Evolutionary conservation across 768 basidiomycete genomes (phyloP).

Genomic region (Boletus rex-veris): DNA sequence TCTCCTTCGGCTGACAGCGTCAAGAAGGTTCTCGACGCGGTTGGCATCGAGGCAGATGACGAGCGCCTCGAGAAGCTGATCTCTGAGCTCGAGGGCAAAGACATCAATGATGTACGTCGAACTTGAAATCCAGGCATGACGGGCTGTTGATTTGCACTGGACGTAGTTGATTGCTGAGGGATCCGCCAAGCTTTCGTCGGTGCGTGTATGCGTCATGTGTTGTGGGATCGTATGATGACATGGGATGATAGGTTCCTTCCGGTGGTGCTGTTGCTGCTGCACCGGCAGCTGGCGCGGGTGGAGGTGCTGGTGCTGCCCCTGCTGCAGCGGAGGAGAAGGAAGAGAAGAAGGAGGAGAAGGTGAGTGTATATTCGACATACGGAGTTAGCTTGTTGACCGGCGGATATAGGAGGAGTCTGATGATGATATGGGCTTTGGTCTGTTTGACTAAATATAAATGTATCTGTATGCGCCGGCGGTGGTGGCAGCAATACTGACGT

Average conservation of each 20-base stretch:
- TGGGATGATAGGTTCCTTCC: conserved; percentile 70
- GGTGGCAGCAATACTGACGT: not conserved
- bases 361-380: conserved; percentile 28
- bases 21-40: conserved; percentile 79
- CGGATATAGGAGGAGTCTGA: conserved; percentile 78
- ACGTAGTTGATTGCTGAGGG: conserved; percentile 87
- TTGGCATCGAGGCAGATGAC: conserved; percentile 86
- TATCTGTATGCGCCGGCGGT: conserved; percentile 20
- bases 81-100: conserved; percentile 88
- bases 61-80: conserved; percentile 78
- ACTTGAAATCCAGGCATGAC: not conserved
- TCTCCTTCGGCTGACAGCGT: conserved; percentile 83
- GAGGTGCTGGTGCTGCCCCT: conserved; percentile 40
- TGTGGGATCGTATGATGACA: conserved; percentile 3
- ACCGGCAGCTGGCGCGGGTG: conserved; percentile 44
- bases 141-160: not conserved
- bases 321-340: conserved; percentile 75
- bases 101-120: conserved; percentile 68
- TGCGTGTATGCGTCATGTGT: conserved; percentile 36
- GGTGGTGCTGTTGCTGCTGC: conserved; percentile 74
- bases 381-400: conserved; percentile 1
- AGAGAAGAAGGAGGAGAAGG: conserved; percentile 91
- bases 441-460: conserved; percentile 73
- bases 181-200: conserved; percentile 90
- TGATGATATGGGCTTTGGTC: conserved; percentile 99